phyloP scores from a whole-genome alignment of 2,329 filamentous ascomycete genomes.

The Colletotrichum somersetense region DNA sequence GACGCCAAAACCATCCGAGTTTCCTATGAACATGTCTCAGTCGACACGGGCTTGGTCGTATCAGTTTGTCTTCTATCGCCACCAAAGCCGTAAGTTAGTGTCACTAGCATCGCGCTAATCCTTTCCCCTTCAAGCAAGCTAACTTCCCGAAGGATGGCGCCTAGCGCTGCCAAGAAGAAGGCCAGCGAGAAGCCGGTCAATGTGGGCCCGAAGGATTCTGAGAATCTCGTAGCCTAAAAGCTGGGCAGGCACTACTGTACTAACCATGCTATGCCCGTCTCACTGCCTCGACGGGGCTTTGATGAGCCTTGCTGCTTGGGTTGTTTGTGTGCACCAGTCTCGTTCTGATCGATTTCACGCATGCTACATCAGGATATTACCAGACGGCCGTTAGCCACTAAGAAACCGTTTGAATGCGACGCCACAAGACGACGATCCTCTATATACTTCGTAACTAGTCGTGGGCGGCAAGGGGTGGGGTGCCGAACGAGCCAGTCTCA shows the following conservation, averaged over 20 bases:
- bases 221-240: conserved; percentile 1
- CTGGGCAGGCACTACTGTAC: background rate
- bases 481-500: conserved; percentile 10
- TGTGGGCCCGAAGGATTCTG: conserved; percentile 33
- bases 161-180: conserved; percentile 2
- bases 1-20: background rate
- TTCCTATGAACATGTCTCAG: background rate
- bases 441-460: background rate
- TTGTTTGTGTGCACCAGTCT: conserved; percentile 4
- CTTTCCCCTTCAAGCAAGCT: background rate
- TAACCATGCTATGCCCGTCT: background rate
- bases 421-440: conserved; percentile 31
- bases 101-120: conserved; percentile 12
- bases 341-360: conserved; percentile 4
- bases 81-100: background rate
- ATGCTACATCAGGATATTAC: conserved; percentile 15
- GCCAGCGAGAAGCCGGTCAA: conserved; percentile 11
- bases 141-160: conserved; percentile 9
- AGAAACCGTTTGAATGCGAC: background rate
- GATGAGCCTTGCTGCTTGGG: background rate
- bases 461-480: conserved; percentile 31
- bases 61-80: too few species aligned
- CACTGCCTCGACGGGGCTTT: conserved; percentile 2
- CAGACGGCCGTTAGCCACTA: conserved; percentile 16
- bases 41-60: too few species aligned